These are phyloP conservation scores for Amaranthus tricolor DNA, from an alignment of 179 eudicot species.

Conservation along the genomic window DNA sequence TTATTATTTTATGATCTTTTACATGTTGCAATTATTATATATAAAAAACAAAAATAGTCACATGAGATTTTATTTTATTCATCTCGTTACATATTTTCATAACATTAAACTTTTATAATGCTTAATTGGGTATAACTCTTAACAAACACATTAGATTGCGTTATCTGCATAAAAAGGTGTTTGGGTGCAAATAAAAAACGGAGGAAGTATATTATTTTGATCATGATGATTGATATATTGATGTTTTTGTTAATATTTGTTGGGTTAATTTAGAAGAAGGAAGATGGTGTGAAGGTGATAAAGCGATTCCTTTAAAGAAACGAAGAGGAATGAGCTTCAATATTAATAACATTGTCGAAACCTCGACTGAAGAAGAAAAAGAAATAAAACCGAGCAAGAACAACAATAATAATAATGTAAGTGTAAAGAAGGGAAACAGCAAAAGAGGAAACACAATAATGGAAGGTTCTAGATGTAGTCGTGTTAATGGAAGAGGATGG, in stretches of 20 bases:
- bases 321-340: slow-evolving; percentile 13
- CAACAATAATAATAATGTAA: not conserved
- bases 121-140: too few relatives aligned
- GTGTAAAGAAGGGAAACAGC: slow-evolving; percentile 25
- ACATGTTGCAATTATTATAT: too few relatives aligned
- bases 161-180: too few relatives aligned
- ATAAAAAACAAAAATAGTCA: too few relatives aligned
- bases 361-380: not conserved
- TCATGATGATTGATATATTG: not conserved
- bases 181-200: too few relatives aligned
- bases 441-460: slow-evolving; percentile 56
- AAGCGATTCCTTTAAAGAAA: slow-evolving; percentile 47
- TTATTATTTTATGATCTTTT: too few relatives aligned
- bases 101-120: too few relatives aligned
- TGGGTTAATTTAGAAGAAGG: not conserved
- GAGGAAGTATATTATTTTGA: not conserved
- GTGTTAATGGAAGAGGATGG: slow-evolving; percentile 91
- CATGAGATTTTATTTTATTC: too few relatives aligned
- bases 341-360: not conserved
- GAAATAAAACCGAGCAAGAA: too few relatives aligned
- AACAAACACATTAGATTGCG: too few relatives aligned
- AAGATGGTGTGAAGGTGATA: slow-evolving; percentile 40
- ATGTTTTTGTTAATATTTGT: not conserved
- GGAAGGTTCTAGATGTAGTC: slow-evolving; percentile 89
- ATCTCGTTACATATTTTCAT: too few relatives aligned